Base-by-base conservation (phyloP, 1,284 basidiomycete genomes). In the Papiliotrema laurentii region DNA sequence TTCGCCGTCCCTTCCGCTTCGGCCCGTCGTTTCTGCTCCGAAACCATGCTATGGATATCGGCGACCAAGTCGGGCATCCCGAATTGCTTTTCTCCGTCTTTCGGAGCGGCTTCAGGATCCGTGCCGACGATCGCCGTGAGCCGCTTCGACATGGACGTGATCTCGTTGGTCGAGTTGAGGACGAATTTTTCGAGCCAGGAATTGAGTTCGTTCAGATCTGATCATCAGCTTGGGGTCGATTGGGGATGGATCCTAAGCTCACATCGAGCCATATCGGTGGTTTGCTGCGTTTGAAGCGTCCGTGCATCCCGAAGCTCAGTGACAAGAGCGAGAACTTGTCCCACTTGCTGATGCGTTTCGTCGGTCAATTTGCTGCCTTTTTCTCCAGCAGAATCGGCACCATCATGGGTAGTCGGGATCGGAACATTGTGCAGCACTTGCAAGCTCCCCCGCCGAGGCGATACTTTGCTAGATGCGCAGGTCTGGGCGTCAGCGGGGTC, bases 131-230 rank as follows among this genome's bases (percentile, higher is more conserved):
- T 74, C 22, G 79, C 77, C 36, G 85, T 80, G 1, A 89, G 74
- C 38, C 80, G 79, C 19, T 74, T 74, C 7, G 81, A 79, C 30
- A 89, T 77, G 25, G 72, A 72, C 60, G 84, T 80, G 25, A 87
- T 82, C 54, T 89, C 84, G 16, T 78, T 78, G 0, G 83, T 83
- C 7, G 84, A 83, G 46, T 83, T 83, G 39, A 81, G 81, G 34
- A 89, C 85, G 64, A 89, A 89, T 3, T 82, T 76, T 58, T 89
- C 87, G 26, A 91, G 78, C 88, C 88, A 91, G 5, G 48, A 30
- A 55, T 74, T 74, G 13, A 75, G 60, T 37, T 73, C 85, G 41
- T 59, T 59, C 6, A 74, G 58, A 49, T 74, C 70, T 73, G 51
- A 31, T 40, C 40, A 14, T 45, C 39, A 49, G 31, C 27, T 24